A percentile compares a stretch with the other conserved stretches of the same genome.
Conservation (phyloP, 352 stramenopile genomes). For the Globisporangium megalacanthum region DNA sequence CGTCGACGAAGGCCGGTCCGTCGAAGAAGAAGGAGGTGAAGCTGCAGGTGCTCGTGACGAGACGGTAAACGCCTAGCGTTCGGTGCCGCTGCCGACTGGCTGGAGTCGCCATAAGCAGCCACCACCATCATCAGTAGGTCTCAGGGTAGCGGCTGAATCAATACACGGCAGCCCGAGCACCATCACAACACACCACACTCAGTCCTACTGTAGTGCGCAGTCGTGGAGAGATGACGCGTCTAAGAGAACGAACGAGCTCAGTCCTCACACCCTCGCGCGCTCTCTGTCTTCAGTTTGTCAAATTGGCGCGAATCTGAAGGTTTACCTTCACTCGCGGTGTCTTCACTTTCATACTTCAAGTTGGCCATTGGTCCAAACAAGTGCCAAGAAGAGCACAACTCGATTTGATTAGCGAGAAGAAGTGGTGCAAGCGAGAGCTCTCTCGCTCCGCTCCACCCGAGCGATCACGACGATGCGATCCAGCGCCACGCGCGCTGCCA, state of each 20-base stretch:
- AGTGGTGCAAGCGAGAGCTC: not conserved
- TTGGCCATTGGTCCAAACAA: too few species aligned
- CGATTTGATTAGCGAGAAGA: too few species aligned
- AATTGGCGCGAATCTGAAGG: too few species aligned
- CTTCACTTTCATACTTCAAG: too few species aligned
- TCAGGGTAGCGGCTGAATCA: not conserved
- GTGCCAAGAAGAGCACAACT: too few species aligned
- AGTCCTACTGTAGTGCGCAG: too few species aligned
- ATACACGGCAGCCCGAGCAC: not conserved
- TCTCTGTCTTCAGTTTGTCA: too few species aligned
- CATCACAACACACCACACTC: too few species aligned
- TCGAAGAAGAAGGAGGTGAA: slow-evolving; percentile 80
- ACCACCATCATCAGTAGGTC: not conserved
- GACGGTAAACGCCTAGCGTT: slow-evolving; percentile 40
- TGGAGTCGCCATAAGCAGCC: not conserved
- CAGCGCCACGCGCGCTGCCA: not conserved
- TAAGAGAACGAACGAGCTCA: not conserved
- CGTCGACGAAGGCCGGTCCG: slow-evolving; percentile 26
- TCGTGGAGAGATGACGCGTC: not conserved
- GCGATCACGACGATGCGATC: not conserved
- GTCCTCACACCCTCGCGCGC: not conserved
- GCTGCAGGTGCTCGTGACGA: slow-evolving; percentile 49
- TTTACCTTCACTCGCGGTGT: not conserved
- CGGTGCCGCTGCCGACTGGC: not conserved
- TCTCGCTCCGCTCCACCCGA: not conserved